Conservation (phyloP, 371 early-diverging fungal species). For the Encephalitozoon romaleae region DNA sequence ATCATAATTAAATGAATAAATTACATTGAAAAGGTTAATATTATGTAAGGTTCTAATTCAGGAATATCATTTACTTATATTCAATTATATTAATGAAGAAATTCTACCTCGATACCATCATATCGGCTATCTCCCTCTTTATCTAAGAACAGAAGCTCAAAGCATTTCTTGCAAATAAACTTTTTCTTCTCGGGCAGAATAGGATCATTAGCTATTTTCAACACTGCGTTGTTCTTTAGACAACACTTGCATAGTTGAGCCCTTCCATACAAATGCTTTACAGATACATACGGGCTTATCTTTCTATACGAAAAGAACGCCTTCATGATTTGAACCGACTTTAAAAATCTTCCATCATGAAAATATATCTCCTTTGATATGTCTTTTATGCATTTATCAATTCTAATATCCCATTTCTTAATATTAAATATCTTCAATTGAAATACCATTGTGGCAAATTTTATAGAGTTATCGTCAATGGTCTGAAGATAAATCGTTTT, state of each 20-base stretch:
- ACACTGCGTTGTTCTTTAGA: not conserved
- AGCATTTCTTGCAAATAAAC: not conserved
- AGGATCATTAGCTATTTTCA: not conserved
- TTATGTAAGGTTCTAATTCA: not conserved
- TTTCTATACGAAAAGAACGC: not conserved
- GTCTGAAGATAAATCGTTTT: not conserved
- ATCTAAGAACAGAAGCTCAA: not conserved
- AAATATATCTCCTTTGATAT: slow-evolving; percentile 4
- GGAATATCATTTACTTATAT: not conserved
- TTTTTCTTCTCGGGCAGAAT: not conserved
- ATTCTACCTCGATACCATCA: not conserved
- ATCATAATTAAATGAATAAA: not conserved
- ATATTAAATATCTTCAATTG: not conserved
- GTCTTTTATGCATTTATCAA: not conserved
- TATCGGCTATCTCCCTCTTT: not conserved
- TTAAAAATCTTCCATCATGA: not conserved
- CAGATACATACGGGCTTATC: not conserved
- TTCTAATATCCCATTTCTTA: not conserved
- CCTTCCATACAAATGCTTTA: not conserved
- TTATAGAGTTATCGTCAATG: not conserved
- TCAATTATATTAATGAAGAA: not conserved
- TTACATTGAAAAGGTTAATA: not conserved
- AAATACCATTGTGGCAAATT: not conserved
- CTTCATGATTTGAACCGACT: not conserved
- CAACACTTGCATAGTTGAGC: slow-evolving; percentile 1